phyloP scores from a whole-genome alignment of 176 grass and related monocot genomes.

The Guadua angustifolia region DNA sequence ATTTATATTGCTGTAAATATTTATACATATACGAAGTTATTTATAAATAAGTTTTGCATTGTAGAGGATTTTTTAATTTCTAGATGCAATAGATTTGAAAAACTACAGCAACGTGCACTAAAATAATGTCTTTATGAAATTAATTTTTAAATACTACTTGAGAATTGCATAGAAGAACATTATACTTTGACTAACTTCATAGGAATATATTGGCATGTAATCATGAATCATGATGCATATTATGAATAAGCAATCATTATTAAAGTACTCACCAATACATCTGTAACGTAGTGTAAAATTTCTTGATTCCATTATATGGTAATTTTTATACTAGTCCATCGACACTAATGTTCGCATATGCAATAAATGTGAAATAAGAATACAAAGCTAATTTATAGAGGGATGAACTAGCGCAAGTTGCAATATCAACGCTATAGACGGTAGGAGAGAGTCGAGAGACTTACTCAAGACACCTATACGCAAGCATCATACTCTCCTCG shows the following conservation, averaged over 20 bases:
- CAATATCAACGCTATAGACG: not conserved
- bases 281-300: not conserved
- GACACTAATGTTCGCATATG: not conserved
- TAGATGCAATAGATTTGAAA: no score
- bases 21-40: no score
- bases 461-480: no score
- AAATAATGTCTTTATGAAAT: not conserved
- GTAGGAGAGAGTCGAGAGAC: not conserved
- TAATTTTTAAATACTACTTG: not conserved
- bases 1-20: no score
- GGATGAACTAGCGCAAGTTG: not conserved
- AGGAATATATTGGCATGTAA: not conserved
- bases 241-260: not conserved
- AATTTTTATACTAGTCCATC: not conserved
- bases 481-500: conserved; percentile 33
- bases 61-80: no score
- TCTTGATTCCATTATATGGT: not conserved
- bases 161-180: not conserved
- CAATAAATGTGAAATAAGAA: not conserved
- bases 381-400: not conserved
- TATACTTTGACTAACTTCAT: not conserved
- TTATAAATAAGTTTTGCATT: no score
- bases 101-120: not conserved
- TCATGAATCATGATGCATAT: not conserved
- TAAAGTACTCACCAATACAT: not conserved